Evolutionary conservation across 441 rosid genomes (phyloP), one percentile per base, ranked within the genome.

Genomic region (Bruguiera hainesii): DNA sequence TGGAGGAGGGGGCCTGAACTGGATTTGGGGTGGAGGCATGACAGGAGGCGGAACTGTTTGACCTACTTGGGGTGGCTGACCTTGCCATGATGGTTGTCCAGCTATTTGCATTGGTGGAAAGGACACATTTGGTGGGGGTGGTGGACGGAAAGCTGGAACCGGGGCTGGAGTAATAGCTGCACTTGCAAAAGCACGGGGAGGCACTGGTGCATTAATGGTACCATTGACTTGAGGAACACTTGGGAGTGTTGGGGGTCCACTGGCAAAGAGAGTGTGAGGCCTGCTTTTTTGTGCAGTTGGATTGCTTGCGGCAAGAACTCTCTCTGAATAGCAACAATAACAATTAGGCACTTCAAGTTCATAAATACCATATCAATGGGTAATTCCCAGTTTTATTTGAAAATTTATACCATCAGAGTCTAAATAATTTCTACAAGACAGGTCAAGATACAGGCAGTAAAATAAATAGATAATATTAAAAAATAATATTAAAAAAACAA

Each of bases 301-400:
- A 79, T 94, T 94, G 75, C 93, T 94, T 57, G 96, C 89, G 35
- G 98, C 98, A 85, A 94, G 78, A 74, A 94, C 91, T 82, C 98
- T 88, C 83, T 94, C 99, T 95, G 87, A 75, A 78, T 42, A 66
- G 67, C 29, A 64, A 62, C 49, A 23, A 48, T 23, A 39, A 35
- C 51, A 65, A 61, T 56, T 59, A 60, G 18, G 57, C 59, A 42
- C 48, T 42, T 42, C 1, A 11, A 37, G 15, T 37, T 10, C 15
- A 37, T 42, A 42, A 11, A 42, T 42, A 11, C 48, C 4, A 42
- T 13, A 13, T 3, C 18, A 11, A 42, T 42, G 48, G 16, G 16
- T 42, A 42, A 42, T 42, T 3, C 48, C 48, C 48, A 42, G 13
- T 11, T 13, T 42, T 42, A 42, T 42, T 42, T 42, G 48, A 42